Evolutionary conservation across 257 asterid species (phyloP).

Genomic region (Petunia secreta): DNA sequence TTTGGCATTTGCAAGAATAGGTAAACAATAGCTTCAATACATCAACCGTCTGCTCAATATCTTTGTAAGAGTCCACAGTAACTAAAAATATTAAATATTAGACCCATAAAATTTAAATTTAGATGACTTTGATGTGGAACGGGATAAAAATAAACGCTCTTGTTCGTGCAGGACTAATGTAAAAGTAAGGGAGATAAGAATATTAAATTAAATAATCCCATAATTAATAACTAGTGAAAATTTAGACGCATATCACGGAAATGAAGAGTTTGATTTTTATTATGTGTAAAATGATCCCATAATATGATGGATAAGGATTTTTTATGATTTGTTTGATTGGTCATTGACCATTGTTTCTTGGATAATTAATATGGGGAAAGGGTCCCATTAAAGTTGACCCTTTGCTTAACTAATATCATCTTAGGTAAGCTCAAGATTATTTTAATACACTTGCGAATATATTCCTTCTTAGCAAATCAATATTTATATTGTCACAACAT

Average conservation of each 20-base stretch:
- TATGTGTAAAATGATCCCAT: slow-evolving; percentile 39
- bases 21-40: too few relatives aligned
- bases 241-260: slow-evolving; percentile 53
- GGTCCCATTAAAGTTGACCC: slow-evolving; percentile 60
- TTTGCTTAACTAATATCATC: slow-evolving; percentile 37
- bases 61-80: too few relatives aligned
- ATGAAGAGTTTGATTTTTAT: slow-evolving; percentile 32
- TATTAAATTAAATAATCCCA: slow-evolving; percentile 9
- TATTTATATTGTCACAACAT: neutral
- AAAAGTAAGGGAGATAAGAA: neutral
- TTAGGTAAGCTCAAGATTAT: slow-evolving; percentile 45
- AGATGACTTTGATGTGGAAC: slow-evolving; percentile 39
- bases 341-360: slow-evolving; percentile 62
- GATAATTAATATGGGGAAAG: slow-evolving; percentile 33
- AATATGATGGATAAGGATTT: neutral
- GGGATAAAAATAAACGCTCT: neutral
- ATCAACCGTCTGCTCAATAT: too few relatives aligned
- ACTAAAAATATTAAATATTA: too few relatives aligned
- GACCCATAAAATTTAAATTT: too few relatives aligned
- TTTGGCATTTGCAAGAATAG: too few relatives aligned
- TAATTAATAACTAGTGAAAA: neutral
- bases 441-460: slow-evolving; percentile 25
- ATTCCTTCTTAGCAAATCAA: neutral
- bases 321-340: slow-evolving; percentile 47
- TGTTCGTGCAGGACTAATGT: neutral